These are phyloP conservation scores for Isatis tinctoria DNA, from an alignment of 345 rosid genomes.

Conservation along the genomic window DNA sequence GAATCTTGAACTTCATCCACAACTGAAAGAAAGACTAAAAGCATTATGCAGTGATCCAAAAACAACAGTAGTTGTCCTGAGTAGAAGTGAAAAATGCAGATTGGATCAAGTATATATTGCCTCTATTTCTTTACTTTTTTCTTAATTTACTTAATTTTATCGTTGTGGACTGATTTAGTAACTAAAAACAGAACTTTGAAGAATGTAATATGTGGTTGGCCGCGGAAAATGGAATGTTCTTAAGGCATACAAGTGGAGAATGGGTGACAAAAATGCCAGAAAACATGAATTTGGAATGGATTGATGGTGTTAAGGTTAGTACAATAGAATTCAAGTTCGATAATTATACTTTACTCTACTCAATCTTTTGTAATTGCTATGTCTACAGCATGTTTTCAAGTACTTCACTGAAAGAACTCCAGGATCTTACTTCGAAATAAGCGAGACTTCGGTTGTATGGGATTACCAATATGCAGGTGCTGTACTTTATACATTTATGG, in stretches of 20 bases:
- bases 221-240: constrained; percentile 96
- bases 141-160: not conserved
- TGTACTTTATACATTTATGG: not conserved
- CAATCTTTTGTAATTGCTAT: constrained; percentile 27
- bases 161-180: constrained; percentile 1
- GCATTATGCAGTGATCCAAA: constrained; percentile 64
- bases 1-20: constrained; percentile 85
- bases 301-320: constrained; percentile 89
- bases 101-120: constrained; percentile 59
- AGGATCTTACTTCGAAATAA: constrained; percentile 67
- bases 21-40: constrained; percentile 48
- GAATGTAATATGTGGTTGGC: constrained; percentile 86
- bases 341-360: constrained; percentile 5
- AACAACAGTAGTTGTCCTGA: constrained; percentile 79
- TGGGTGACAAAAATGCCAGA: constrained; percentile 99
- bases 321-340: not conserved
- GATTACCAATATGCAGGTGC: constrained; percentile 92
- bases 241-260: constrained; percentile 61
- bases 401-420: constrained; percentile 97
- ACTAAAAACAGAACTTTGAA: constrained; percentile 58
- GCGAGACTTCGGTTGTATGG: constrained; percentile 93
- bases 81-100: constrained; percentile 64
- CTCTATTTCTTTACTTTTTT: not conserved
- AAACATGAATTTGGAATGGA: constrained; percentile 88
- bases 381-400: constrained; percentile 80